These are phyloP conservation scores for Aspergillus sclerotioniger DNA, from an alignment of 495 filamentous ascomycete species.

Conservation along the genomic window DNA sequence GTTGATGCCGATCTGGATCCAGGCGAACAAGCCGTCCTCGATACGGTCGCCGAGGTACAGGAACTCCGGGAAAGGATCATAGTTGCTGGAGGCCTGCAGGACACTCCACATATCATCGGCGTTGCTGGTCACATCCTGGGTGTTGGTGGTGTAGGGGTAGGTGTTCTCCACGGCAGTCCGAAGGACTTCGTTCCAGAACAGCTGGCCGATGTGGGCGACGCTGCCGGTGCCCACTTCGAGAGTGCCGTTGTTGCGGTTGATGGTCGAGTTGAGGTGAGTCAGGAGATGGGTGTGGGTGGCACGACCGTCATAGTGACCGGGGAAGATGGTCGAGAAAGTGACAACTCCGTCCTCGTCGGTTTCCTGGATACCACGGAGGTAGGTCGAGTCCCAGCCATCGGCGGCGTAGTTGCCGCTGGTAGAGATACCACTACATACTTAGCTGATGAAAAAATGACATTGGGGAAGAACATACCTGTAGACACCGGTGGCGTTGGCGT, in stretches of 20 bases:
- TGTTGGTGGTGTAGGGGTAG: slow-evolving; percentile 57
- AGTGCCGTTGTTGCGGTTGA: slow-evolving; percentile 44
- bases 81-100: slow-evolving; percentile 28
- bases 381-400: slow-evolving; percentile 45
- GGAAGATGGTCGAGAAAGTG: slow-evolving; percentile 56
- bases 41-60: slow-evolving; percentile 48
- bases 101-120: slow-evolving; percentile 38
- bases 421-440: slow-evolving; percentile 29
- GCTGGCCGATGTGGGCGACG: slow-evolving; percentile 44
- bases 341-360: slow-evolving; percentile 56
- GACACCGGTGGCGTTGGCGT: slow-evolving; percentile 50
- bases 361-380: slow-evolving; percentile 52
- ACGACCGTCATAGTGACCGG: slow-evolving; percentile 60
- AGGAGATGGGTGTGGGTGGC: slow-evolving; percentile 57
- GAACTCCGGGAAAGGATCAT: slow-evolving; percentile 39
- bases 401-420: slow-evolving; percentile 34
- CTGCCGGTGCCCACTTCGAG: slow-evolving; percentile 44
- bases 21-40: slow-evolving; percentile 52
- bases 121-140: slow-evolving; percentile 49
- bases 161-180: slow-evolving; percentile 54
- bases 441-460: not conserved
- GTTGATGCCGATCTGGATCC: slow-evolving; percentile 60
- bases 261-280: slow-evolving; percentile 46
- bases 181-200: slow-evolving; percentile 63
- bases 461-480: slow-evolving; percentile 37